These are phyloP conservation scores for Coemansia sp. DNA, from an alignment of 192 early-diverging fungal species.

Conservation along the genomic window DNA sequence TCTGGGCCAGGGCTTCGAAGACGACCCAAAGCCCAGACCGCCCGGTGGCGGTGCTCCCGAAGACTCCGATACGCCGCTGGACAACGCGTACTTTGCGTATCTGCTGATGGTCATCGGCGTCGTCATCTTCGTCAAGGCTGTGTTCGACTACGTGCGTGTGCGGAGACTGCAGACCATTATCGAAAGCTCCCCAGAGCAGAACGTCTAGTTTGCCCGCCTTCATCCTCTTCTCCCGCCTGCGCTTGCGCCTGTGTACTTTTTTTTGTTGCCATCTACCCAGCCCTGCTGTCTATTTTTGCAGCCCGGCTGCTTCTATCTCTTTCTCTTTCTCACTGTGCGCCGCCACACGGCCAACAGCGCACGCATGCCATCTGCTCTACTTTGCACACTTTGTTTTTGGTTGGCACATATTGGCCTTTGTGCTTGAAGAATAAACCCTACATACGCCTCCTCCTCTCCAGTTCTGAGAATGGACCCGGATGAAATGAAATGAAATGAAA, in stretches of 20 bases:
- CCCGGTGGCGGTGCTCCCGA: conserved; percentile 16
- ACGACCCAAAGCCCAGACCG: conserved; percentile 18
- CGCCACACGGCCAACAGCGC: background rate
- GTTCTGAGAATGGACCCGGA: background rate
- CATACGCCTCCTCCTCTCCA: background rate
- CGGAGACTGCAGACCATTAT: conserved; percentile 73
- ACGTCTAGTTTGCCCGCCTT: conserved; percentile 25
- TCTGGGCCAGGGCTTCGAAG: conserved; percentile 36
- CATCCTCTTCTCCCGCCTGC: background rate
- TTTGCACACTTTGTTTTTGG: conserved; percentile 4
- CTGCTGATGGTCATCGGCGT: conserved; percentile 73
- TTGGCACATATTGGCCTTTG: background rate
- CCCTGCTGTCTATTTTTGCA: background rate
- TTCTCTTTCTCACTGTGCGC: background rate
- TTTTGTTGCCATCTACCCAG: background rate
- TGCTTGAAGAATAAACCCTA: background rate
- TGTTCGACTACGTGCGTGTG: conserved; percentile 72
- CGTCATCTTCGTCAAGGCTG: conserved; percentile 69
- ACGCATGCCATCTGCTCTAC: background rate
- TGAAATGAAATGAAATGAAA: too few species aligned
- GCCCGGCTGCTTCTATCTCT: background rate
- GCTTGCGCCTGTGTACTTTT: background rate
- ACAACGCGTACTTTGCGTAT: conserved; percentile 70
- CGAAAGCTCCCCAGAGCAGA: conserved; percentile 57
- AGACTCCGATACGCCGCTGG: conserved; percentile 48